A percentile compares a stretch with the other conserved stretches of the same genome.
phyloP scores from a whole-genome alignment of 306 rosid species.

The Phaseolus lunatus region DNA sequence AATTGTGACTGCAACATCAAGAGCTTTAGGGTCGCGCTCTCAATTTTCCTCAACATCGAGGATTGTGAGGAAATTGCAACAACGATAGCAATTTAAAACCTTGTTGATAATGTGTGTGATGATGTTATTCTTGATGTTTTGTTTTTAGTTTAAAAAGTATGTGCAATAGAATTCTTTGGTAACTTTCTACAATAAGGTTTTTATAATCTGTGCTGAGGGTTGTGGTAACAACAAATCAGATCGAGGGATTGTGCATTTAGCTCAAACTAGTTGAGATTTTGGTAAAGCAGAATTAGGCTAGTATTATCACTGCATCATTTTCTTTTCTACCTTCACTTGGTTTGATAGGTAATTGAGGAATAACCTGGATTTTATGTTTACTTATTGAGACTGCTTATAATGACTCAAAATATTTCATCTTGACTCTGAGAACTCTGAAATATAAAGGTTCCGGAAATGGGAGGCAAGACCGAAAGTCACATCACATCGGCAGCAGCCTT shows the following conservation, averaged over 20 bases:
- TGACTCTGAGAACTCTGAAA: constrained; percentile 30
- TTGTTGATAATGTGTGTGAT: constrained; percentile 18
- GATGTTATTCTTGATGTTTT: not conserved
- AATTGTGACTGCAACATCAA: not conserved
- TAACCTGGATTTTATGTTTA: constrained; percentile 24
- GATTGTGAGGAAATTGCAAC: not conserved
- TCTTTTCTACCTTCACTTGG: not conserved
- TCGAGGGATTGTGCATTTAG: not conserved
- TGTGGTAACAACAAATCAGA: not conserved
- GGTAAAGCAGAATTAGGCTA: constrained; percentile 9
- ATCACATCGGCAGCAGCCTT: constrained; percentile 81
- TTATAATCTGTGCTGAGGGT: constrained; percentile 2
- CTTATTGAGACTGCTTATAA: not conserved
- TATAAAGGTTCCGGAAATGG: constrained; percentile 59
- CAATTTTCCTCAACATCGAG: not conserved
- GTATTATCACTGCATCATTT: not conserved
- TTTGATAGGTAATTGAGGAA: not conserved
- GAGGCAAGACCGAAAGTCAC: constrained; percentile 60
- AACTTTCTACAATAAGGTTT: not conserved
- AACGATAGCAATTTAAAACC: not conserved
- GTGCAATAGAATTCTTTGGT: constrained; percentile 4
- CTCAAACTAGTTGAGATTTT: constrained; percentile 15
- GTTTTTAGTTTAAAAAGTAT: not conserved
- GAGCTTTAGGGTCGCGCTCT: not conserved
- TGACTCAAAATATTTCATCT: constrained; percentile 23